Evolutionary conservation across 2,329 filamentous ascomycete species (phyloP).

Genomic region (Dothiorella sarmentorum): DNA sequence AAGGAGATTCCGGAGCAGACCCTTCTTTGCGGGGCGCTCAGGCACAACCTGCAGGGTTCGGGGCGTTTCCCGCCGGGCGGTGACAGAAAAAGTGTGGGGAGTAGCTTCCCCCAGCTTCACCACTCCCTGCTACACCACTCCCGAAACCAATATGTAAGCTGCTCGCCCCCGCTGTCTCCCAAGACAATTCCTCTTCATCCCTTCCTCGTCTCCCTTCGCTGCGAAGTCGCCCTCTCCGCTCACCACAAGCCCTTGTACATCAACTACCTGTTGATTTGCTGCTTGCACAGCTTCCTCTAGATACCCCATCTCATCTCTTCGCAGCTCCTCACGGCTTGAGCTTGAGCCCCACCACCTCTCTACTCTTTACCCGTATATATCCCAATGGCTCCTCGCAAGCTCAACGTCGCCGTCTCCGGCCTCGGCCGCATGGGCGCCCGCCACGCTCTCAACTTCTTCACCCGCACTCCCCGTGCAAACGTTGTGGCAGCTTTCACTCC

Average conservation of each 20-base stretch:
- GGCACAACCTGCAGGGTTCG: background rate
- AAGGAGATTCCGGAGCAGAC: conserved; percentile 4
- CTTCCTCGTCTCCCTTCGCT: background rate
- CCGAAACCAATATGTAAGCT: background rate
- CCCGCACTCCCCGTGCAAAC: conserved; percentile 44
- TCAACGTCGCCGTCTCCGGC: conserved; percentile 45
- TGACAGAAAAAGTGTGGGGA: conserved; percentile 7
- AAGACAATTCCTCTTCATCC: background rate
- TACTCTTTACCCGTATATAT: background rate
- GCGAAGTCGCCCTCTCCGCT: background rate
- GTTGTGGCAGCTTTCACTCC: conserved; percentile 49
- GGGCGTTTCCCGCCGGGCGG: conserved; percentile 2
- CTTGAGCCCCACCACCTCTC: conserved; percentile 7
- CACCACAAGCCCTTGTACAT: background rate
- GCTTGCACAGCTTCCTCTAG: background rate
- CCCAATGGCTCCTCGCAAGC: conserved; percentile 38
- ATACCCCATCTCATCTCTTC: background rate
- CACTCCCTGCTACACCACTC: too few relatives aligned
- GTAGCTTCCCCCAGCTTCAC: too few relatives aligned
- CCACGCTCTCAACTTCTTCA: conserved; percentile 47
- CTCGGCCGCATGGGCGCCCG: conserved; percentile 51
- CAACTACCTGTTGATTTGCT: background rate
- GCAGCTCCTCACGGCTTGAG: background rate
- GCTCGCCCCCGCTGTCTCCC: background rate
- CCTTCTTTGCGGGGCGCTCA: background rate